Evolutionary conservation across 2,329 filamentous ascomycete species (phyloP), one percentile per base, ranked within the genome.

Genomic region (Orbilia ellipsospora): DNA sequence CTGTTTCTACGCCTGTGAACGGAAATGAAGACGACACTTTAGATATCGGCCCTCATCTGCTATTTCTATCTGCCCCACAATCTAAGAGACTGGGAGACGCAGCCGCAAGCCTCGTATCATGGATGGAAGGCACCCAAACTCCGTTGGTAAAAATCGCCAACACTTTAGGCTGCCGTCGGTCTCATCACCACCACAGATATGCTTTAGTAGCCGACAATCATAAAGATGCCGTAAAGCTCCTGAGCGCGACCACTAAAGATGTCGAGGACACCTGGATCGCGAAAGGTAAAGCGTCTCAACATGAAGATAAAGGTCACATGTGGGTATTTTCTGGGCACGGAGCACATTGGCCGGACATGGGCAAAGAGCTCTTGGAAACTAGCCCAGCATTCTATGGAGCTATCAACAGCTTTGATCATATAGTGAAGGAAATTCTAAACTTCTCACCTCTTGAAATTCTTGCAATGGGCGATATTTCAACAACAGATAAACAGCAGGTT

Each of bases 301-400:
- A 42, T 65, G 26, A 62, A 66, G 48, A 31, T 54, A 63, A 60
- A 50, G 16, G 65, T 66, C 26, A 65, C 52, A 79, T 80, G 0
- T 78, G 82, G 48, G 78, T 83, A 23, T 85, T 85, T 78, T 85
- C 83, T 0, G 84, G 84, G 4, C 84, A 85, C 66, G 84, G 84
- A 1, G 83, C 84, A 0, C 84, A 85, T 57, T 85, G 84, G 82
- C 77, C 79, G 40, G 80, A 79, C 0, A 85, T 85, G 84, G 83
- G 82, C 2, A 79, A 79, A 0, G 82, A 83, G 69, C 79, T 83
- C 16, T 78, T 83, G 16, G 73, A 60, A 15, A 60, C 8, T 8
- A 63, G 68, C 16, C 62, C 69, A 1, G 48, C 42, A 23, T 74
- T 74, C 40, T 60, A 8, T 13, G 16, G 16, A 1, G 44, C 44